Percentiles rank a stretch among this genome's conserved stretches.
Evolutionary conservation across 495 filamentous ascomycete species (phyloP).

Genomic region (Xylaria grammica): DNA sequence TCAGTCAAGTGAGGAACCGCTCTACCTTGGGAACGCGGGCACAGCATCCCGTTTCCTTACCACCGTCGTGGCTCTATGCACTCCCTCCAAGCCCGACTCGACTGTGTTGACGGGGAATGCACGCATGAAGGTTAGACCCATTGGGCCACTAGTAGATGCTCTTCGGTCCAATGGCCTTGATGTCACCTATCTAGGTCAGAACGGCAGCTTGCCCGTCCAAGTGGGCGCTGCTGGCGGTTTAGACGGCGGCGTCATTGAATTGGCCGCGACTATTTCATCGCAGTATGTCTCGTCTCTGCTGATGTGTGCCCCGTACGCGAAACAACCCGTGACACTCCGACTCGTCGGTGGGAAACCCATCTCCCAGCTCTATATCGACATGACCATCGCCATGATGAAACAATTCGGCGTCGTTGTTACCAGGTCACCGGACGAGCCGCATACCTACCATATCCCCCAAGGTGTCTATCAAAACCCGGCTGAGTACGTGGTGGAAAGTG

Average conservation of each 20-base stretch:
- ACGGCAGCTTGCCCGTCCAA: constrained; percentile 80
- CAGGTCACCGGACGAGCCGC: constrained; percentile 62
- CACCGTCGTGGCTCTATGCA: constrained; percentile 85
- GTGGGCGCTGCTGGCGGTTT: constrained; percentile 85
- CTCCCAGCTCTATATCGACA: constrained; percentile 96
- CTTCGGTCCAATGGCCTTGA: constrained; percentile 81
- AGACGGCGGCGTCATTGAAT: constrained; percentile 86
- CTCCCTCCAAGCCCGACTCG: constrained; percentile 61
- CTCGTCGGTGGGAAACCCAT: constrained; percentile 95
- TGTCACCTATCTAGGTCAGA: constrained; percentile 81
- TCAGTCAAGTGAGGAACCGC: constrained; percentile 70
- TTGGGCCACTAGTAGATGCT: constrained; percentile 92
- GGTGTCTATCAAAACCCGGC: constrained; percentile 82
- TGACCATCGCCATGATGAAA: constrained; percentile 98
- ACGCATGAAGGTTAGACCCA: constrained; percentile 95
- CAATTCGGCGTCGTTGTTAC: constrained; percentile 85
- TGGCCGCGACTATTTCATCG: constrained; percentile 92
- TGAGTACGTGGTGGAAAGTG: constrained; percentile 92
- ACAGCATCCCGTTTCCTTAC: constrained; percentile 96
- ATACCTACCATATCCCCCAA: constrained; percentile 94
- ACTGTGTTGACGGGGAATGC: constrained; percentile 92
- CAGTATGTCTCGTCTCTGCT: constrained; percentile 97
- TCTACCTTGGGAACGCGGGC: constrained; percentile 96
- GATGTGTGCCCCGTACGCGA: constrained; percentile 97
- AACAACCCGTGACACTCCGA: constrained; percentile 86